phyloP scores from a whole-genome alignment of 1,284 basidiomycete species.

The Apiotrichum gamsii region DNA sequence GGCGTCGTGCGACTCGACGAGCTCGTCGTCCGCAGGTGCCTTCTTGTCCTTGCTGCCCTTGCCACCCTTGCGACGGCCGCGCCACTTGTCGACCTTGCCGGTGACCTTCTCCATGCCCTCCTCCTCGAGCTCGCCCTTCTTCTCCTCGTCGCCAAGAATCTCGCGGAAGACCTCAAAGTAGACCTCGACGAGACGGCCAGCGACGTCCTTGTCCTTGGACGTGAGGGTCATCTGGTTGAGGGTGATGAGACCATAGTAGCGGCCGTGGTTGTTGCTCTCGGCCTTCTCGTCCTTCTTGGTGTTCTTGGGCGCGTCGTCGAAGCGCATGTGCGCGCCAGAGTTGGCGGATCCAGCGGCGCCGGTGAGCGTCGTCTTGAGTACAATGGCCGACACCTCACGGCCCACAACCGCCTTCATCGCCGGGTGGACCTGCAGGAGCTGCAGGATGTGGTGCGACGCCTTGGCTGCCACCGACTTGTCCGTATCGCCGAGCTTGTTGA shows the following conservation, averaged over 20 bases:
- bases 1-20: slow-evolving; percentile 73
- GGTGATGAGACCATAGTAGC: slow-evolving; percentile 88
- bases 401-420: slow-evolving; percentile 89
- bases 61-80: slow-evolving; percentile 43
- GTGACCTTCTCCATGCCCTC: slow-evolving; percentile 45
- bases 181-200: slow-evolving; percentile 75
- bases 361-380: slow-evolving; percentile 58
- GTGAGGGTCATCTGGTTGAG: slow-evolving; percentile 88
- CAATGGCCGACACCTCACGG: slow-evolving; percentile 74
- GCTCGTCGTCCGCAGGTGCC: slow-evolving; percentile 47
- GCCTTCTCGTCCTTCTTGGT: slow-evolving; percentile 22
- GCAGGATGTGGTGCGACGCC: slow-evolving; percentile 80
- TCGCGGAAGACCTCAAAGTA: slow-evolving; percentile 96
- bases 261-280: slow-evolving; percentile 59
- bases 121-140: slow-evolving; percentile 37
- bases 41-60: slow-evolving; percentile 43
- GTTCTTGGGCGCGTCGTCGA: slow-evolving; percentile 44
- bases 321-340: slow-evolving; percentile 40
- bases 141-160: slow-evolving; percentile 58
- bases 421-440: slow-evolving; percentile 84
- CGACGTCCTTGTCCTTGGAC: slow-evolving; percentile 65
- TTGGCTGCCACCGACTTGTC: slow-evolving; percentile 84
- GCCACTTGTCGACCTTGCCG: slow-evolving; percentile 48
- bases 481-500: slow-evolving; percentile 92
- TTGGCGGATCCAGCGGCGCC: slow-evolving; percentile 48